Percentiles rank a stretch among this genome's conserved stretches.
phyloP scores from a whole-genome alignment of 441 rosid species.

The Francoa sonchifolia region DNA sequence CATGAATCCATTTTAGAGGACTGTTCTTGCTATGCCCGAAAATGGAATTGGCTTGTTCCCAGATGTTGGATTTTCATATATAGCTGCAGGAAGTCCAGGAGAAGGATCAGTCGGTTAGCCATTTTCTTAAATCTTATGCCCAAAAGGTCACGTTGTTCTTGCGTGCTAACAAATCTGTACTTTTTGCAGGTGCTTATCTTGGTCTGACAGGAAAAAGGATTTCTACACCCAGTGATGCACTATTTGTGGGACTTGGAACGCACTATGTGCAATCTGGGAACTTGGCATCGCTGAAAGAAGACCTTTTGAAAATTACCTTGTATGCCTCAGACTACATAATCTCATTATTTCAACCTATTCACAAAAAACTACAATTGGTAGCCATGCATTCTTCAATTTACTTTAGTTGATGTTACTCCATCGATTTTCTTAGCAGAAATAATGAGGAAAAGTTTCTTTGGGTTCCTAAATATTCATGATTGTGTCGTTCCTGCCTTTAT shows the following conservation, averaged over 20 bases:
- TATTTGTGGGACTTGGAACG: slow-evolving; percentile 73
- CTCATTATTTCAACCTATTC: not conserved
- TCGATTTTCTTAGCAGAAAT: too few relatives aligned
- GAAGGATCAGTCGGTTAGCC: slow-evolving; percentile 78
- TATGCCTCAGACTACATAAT: too few relatives aligned
- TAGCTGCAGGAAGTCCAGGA: slow-evolving; percentile 81
- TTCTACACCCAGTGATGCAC: slow-evolving; percentile 75
- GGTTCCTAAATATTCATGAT: too few relatives aligned
- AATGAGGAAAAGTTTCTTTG: too few relatives aligned
- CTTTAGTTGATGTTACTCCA: not conserved
- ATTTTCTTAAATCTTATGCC: too few relatives aligned
- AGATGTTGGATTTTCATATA: slow-evolving; percentile 81
- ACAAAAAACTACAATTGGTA: not conserved
- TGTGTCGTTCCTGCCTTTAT: too few relatives aligned
- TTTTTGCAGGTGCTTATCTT: slow-evolving; percentile 66
- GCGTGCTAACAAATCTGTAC: slow-evolving; percentile 4
- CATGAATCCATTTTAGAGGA: slow-evolving; percentile 34
- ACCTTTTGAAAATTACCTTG: slow-evolving; percentile 49
- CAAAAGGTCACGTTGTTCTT: not conserved
- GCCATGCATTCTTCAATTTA: not conserved
- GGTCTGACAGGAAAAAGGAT: slow-evolving; percentile 86
- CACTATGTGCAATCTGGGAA: slow-evolving; percentile 72
- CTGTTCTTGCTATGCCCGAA: slow-evolving; percentile 94
- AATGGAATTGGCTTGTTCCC: slow-evolving; percentile 93
- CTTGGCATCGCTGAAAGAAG: slow-evolving; percentile 52